These are phyloP conservation scores for Rosa hybrid DNA, from an alignment of 331 rosid species.

Conservation along the genomic window DNA sequence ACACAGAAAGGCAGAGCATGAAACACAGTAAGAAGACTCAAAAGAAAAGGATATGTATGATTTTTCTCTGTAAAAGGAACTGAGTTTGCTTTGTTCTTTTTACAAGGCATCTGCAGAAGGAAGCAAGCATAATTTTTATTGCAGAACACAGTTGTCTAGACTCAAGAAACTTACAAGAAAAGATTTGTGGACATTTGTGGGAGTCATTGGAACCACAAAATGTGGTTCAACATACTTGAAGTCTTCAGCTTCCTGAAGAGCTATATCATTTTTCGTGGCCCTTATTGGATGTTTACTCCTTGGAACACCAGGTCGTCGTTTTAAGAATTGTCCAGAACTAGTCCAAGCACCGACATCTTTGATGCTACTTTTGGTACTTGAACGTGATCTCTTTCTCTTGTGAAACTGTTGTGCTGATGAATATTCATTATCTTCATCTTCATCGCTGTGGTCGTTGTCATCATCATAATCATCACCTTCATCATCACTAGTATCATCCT, in stretches of 20 bases:
- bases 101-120: no score
- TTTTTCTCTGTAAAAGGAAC: no score
- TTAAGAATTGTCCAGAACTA: neutral
- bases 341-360: neutral
- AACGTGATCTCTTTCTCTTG: conserved; percentile 22
- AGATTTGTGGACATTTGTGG: no score
- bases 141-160: no score
- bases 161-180: no score
- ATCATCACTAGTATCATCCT: neutral
- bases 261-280: neutral
- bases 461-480: neutral
- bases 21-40: neutral
- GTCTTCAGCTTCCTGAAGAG: neutral
- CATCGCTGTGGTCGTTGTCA: neutral
- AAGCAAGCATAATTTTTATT: no score
- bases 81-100: no score
- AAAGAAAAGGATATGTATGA: no score
- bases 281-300: neutral
- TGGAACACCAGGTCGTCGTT: neutral
- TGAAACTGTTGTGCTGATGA: neutral
- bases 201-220: no score
- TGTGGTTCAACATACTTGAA: neutral
- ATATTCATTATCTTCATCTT: neutral
- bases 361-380: neutral
- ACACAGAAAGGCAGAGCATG: neutral